These are phyloP conservation scores for Leccinum uliginosum DNA, from an alignment of 768 basidiomycete species.

Conservation along the genomic window DNA sequence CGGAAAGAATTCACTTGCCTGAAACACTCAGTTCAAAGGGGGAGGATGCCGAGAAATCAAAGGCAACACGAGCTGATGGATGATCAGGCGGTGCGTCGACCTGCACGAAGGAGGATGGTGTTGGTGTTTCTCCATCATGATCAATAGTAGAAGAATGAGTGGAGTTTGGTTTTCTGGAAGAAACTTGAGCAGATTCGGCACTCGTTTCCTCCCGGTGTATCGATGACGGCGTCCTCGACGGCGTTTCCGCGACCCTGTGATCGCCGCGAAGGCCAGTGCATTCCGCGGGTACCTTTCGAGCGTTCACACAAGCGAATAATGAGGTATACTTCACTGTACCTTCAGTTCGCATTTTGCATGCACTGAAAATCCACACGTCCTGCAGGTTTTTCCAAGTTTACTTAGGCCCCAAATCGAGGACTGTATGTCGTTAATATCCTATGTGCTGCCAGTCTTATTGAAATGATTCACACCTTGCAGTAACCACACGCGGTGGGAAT, in stretches of 20 bases:
- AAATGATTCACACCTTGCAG: conserved; percentile 56
- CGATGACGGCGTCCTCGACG: conserved; percentile 31
- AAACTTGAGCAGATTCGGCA: conserved; percentile 13
- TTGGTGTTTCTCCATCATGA: conserved; percentile 31
- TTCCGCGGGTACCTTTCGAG: conserved; percentile 64
- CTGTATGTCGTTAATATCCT: conserved; percentile 33
- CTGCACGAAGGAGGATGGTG: conserved; percentile 56
- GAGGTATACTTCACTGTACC: conserved; percentile 35
- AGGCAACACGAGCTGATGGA: conserved; percentile 59
- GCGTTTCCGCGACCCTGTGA: conserved; percentile 22
- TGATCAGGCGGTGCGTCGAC: conserved; percentile 35
- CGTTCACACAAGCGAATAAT: conserved; percentile 8
- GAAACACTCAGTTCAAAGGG: conserved; percentile 70
- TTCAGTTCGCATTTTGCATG: conserved; percentile 86
- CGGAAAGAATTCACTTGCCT: conserved; percentile 38
- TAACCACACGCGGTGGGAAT: conserved; percentile 80
- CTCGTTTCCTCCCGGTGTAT: conserved; percentile 30
- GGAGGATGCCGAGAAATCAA: conserved; percentile 70
- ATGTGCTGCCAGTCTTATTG: neutral
- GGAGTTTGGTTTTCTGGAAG: conserved; percentile 5
- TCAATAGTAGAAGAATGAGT: conserved; percentile 4
- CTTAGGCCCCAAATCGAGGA: conserved; percentile 83
- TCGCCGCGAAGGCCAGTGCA: conserved; percentile 39
- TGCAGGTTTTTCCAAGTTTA: conserved; percentile 86
- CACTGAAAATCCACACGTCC: conserved; percentile 69